phyloP scores from a whole-genome alignment of 1,284 basidiomycete species.

The Stereum hirsutum region DNA sequence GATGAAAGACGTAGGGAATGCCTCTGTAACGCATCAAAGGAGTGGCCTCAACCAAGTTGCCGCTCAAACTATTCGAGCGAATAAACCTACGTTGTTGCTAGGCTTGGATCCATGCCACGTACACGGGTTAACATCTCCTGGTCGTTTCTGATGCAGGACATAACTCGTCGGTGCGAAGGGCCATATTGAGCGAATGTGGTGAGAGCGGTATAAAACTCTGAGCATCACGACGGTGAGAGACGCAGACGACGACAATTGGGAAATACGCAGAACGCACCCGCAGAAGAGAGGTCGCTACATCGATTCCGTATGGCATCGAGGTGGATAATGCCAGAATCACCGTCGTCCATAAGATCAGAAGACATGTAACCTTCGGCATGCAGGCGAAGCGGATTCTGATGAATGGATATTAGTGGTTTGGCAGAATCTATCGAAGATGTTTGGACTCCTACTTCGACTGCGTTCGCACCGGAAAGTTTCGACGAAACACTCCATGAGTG shows the following conservation, averaged over 20 bases:
- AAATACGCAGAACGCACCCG: not conserved
- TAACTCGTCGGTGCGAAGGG: not conserved
- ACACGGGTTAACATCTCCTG: not conserved
- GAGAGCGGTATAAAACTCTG: not conserved
- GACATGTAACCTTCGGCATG: slow-evolving; percentile 2
- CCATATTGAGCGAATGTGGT: not conserved
- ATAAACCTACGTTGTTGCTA: too few species aligned
- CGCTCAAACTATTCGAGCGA: too few species aligned
- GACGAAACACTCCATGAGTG: slow-evolving; percentile 19
- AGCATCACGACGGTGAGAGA: not conserved
- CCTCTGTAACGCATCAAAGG: slow-evolving; percentile 11
- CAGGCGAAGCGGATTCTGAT: too few species aligned
- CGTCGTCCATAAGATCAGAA: slow-evolving; percentile 7
- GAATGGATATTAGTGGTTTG: too few species aligned
- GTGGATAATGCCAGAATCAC: not conserved
- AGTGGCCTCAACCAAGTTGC: too few species aligned
- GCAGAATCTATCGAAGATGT: too few species aligned
- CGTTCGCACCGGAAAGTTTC: not conserved
- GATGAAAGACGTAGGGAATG: slow-evolving; percentile 25
- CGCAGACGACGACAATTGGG: not conserved
- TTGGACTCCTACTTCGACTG: too few species aligned
- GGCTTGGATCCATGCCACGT: not conserved
- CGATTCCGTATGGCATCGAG: not conserved
- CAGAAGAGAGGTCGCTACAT: not conserved
- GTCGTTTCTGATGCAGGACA: not conserved